A percentile compares a stretch with the other conserved stretches of the same genome.
These are phyloP conservation scores for Neurospora pannonica DNA, from an alignment of 495 filamentous ascomycete genomes.

Conservation along the genomic window DNA sequence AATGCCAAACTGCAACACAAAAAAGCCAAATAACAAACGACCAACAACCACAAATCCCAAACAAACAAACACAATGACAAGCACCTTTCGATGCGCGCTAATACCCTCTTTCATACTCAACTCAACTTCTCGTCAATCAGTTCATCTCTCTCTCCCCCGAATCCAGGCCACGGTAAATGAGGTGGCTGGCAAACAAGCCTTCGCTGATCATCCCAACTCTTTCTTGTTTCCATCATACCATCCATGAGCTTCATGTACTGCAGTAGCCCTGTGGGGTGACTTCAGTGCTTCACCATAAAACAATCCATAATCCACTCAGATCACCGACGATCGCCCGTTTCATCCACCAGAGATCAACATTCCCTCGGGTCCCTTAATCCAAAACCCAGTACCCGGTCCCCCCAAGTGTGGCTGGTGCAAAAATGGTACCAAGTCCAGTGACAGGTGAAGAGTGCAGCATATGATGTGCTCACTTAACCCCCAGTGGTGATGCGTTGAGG, in stretches of 20 bases:
- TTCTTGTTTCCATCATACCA: not conserved
- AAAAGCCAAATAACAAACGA: not conserved
- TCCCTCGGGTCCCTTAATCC: not conserved
- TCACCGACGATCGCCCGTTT: not conserved
- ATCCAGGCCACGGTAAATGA: not conserved
- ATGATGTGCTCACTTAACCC: not conserved
- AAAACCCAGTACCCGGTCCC: not conserved
- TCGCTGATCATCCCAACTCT: not conserved
- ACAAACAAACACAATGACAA: not conserved
- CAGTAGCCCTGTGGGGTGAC: not conserved
- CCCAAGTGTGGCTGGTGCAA: not conserved
- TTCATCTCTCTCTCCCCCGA: not conserved
- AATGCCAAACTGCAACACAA: not conserved
- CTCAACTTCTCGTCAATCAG: not conserved
- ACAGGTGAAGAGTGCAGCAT: not conserved
- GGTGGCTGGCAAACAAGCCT: not conserved
- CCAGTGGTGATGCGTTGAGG: not conserved
- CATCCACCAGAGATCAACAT: not conserved
- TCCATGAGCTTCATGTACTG: not conserved
- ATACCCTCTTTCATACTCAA: not conserved
- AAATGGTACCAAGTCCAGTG: not conserved
- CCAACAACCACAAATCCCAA: not conserved
- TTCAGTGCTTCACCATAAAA: not conserved
- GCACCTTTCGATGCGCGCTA: not conserved
- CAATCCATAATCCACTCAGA: not conserved